phyloP scores from a whole-genome alignment of 2,329 filamentous ascomycete genomes.

The Lasiodiplodia sp. region DNA sequence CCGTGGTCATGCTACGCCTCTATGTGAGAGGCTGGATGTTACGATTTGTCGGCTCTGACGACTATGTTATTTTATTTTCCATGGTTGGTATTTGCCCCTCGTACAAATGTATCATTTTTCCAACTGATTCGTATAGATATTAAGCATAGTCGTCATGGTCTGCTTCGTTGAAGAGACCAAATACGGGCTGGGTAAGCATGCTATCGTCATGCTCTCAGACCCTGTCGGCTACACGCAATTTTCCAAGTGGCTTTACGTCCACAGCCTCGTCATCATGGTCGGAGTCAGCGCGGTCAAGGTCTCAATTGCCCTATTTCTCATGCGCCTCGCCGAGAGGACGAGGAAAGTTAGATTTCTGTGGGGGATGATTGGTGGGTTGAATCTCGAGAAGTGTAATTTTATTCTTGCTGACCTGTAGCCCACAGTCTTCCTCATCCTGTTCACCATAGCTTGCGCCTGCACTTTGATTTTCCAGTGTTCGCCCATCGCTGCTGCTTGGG shows the following conservation, averaged over 20 bases:
- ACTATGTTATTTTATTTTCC: conserved; percentile 54
- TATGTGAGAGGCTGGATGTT: conserved; percentile 58
- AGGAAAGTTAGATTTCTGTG: conserved; percentile 52
- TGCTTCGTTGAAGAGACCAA: conserved; percentile 56
- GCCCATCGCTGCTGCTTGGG: conserved; percentile 56
- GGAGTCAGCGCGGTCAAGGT: conserved; percentile 57
- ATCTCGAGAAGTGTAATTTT: not conserved
- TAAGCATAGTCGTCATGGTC: conserved; percentile 38
- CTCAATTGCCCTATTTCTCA: conserved; percentile 56
- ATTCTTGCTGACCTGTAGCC: not conserved
- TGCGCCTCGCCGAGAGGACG: conserved; percentile 52
- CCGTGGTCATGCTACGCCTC: conserved; percentile 52
- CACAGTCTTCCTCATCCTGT: conserved; percentile 51
- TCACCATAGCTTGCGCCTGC: conserved; percentile 53
- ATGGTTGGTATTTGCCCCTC: conserved; percentile 44
- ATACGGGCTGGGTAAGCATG: conserved; percentile 58
- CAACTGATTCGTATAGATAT: not conserved
- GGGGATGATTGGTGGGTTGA: conserved; percentile 50
- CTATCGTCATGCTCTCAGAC: conserved; percentile 43
- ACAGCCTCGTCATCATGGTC: conserved; percentile 56
- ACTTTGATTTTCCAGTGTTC: conserved; percentile 59
- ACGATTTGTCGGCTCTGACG: conserved; percentile 58
- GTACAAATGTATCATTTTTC: not conserved
- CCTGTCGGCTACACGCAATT: conserved; percentile 45
- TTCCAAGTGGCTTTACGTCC: conserved; percentile 51